Percentiles rank a stretch among this genome's conserved stretches.
These are phyloP conservation scores for Bacterosira constricta DNA, from an alignment of 108 stramenopile species.

Conservation along the genomic window DNA sequence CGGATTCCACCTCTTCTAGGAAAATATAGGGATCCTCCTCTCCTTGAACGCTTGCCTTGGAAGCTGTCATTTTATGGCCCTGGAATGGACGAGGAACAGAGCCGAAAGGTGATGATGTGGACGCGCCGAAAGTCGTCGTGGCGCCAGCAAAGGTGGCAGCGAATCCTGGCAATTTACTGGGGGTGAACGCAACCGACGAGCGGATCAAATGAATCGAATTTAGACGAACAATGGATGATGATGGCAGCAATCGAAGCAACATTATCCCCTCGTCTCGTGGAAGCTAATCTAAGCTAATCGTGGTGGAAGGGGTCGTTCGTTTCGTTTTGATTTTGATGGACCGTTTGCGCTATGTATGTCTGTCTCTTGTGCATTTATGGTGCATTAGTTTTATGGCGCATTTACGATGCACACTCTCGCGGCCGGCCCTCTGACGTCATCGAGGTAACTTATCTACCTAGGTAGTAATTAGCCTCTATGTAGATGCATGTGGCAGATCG, in stretches of 20 bases:
- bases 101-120: neutral
- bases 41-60: neutral
- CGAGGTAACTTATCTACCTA: no score
- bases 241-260: neutral
- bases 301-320: no score
- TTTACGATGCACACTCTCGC: no score
- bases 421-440: no score
- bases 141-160: neutral
- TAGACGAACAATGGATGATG: neutral
- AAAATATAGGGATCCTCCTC: conserved; percentile 76
- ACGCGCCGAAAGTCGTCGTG: neutral
- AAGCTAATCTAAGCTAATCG: no score
- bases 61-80: neutral
- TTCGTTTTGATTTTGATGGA: neutral
- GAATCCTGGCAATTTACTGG: neutral
- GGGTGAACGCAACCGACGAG: neutral
- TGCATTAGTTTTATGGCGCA: no score
- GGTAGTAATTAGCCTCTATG: no score
- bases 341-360: neutral
- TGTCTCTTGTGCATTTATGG: neutral
- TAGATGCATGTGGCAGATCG: no score
- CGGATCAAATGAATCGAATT: neutral
- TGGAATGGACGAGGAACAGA: neutral
- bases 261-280: neutral
- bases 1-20: conserved; percentile 84